phyloP scores from a whole-genome alignment of 1,284 basidiomycete genomes.

The Leccinum cinnamomeum region DNA sequence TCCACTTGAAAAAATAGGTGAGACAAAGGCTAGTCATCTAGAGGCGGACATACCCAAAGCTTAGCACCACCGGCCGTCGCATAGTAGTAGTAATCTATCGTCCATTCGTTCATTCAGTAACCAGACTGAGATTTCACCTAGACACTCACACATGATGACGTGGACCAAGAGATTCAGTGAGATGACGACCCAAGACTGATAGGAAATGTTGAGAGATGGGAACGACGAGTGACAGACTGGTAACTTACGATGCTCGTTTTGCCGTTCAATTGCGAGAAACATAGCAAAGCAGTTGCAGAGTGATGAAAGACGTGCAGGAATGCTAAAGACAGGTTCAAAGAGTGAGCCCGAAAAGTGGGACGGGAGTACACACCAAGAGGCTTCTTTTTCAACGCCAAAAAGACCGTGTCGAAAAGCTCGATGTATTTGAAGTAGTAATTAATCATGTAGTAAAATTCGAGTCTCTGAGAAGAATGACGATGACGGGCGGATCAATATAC shows the following conservation, averaged over 20 bases:
- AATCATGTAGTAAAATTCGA: constrained; percentile 95
- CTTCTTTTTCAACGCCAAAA: constrained; percentile 98
- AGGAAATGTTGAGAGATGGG: constrained; percentile 9
- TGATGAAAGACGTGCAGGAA: constrained; percentile 99
- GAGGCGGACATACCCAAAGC: constrained; percentile 79
- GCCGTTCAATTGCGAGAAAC: constrained; percentile 93
- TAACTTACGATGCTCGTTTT: constrained; percentile 80
- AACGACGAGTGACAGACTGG: not conserved
- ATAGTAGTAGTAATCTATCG: constrained; percentile 93
- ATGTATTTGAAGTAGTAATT: constrained; percentile 98
- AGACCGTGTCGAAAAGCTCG: constrained; percentile 94
- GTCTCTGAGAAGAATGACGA: constrained; percentile 47
- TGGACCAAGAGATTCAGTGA: constrained; percentile 91
- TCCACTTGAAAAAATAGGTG: constrained; percentile 69
- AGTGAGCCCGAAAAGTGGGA: not conserved
- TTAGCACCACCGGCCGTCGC: constrained; percentile 93
- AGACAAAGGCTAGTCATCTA: constrained; percentile 1
- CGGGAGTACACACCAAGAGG: constrained; percentile 68
- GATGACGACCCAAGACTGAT: constrained; percentile 95
- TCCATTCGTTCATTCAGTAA: constrained; percentile 6
- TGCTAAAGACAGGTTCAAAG: constrained; percentile 45
- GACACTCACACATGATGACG: constrained; percentile 91
- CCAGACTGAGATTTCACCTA: not conserved
- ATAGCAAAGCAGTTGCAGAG: constrained; percentile 95
- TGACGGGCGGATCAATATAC: constrained; percentile 3